phyloP scores from a whole-genome alignment of 345 rosid species.

The Eutrema japonicum region DNA sequence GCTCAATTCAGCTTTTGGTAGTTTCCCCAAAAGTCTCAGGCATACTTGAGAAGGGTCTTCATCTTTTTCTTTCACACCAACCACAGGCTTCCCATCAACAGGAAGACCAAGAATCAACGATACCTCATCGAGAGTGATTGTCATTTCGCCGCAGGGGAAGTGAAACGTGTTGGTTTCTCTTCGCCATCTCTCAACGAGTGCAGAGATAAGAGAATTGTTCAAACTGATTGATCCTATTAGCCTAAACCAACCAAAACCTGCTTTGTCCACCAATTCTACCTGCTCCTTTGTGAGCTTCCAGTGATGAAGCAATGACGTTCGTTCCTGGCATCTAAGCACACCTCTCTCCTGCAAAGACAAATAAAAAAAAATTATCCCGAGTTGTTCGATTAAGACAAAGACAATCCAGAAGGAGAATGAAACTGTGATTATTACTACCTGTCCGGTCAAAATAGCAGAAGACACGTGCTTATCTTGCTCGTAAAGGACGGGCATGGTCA shows the following conservation, averaged over 20 bases:
- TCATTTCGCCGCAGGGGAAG: slow-evolving; percentile 75
- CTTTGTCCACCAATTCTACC: slow-evolving; percentile 62
- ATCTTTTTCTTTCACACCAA: slow-evolving; percentile 52
- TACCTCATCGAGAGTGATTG: slow-evolving; percentile 70
- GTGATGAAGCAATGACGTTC: slow-evolving; percentile 70
- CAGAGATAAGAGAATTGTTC: slow-evolving; percentile 76
- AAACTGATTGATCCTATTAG: slow-evolving; percentile 71
- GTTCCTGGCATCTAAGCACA: slow-evolving; percentile 76
- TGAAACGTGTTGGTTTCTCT: slow-evolving; percentile 79
- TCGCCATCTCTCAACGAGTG: slow-evolving; percentile 76
- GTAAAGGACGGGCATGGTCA: slow-evolving; percentile 49
- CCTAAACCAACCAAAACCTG: slow-evolving; percentile 73
- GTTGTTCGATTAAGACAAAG: slow-evolving; percentile 1
- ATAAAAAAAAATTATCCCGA: not conserved
- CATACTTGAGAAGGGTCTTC: slow-evolving; percentile 62
- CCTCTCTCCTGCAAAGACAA: slow-evolving; percentile 59
- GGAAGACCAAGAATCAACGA: slow-evolving; percentile 63
- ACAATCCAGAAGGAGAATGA: not conserved
- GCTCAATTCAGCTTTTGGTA: slow-evolving; percentile 59
- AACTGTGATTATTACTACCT: slow-evolving; percentile 33
- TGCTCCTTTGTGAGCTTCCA: slow-evolving; percentile 71
- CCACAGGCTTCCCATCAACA: slow-evolving; percentile 73
- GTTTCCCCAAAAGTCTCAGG: slow-evolving; percentile 56
- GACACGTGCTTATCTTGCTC: slow-evolving; percentile 70
- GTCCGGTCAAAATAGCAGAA: slow-evolving; percentile 59